These are phyloP conservation scores for Cordyceps militaris DNA, from an alignment of 2,329 filamentous ascomycete species.

Conservation along the genomic window DNA sequence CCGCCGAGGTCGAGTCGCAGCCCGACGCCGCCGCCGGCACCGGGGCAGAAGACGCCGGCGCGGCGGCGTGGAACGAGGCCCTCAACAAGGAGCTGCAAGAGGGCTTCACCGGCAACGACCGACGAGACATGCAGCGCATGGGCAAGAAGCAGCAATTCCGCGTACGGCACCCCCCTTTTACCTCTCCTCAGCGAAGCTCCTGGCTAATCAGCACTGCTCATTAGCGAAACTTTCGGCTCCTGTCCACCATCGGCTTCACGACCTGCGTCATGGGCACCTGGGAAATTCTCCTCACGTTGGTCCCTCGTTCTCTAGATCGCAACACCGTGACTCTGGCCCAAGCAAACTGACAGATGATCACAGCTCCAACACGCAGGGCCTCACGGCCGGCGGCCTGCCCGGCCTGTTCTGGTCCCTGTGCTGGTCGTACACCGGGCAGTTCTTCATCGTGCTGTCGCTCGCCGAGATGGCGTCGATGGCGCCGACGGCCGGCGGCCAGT, in stretches of 20 bases:
- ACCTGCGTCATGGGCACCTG: constrained; percentile 12
- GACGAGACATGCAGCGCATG: constrained; percentile 19
- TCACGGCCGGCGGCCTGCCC: constrained; percentile 16
- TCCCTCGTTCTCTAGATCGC: not conserved
- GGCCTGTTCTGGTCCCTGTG: constrained; percentile 17
- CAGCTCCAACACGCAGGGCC: constrained; percentile 16
- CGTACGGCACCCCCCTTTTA: not conserved
- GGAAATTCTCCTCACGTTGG: constrained; percentile 9
- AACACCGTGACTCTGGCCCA: not conserved
- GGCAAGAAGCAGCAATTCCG: constrained; percentile 17
- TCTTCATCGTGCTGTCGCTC: constrained; percentile 13
- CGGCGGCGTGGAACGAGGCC: not conserved
- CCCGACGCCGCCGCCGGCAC: not conserved
- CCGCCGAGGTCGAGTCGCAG: not conserved
- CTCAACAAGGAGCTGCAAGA: constrained; percentile 13
- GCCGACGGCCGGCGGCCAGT: constrained; percentile 46
- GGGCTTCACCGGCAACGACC: constrained; percentile 16
- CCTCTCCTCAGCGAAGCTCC: not conserved
- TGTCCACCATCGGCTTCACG: constrained; percentile 12
- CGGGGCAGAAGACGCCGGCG: not conserved
- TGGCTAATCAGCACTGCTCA: not conserved
- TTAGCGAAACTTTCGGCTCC: constrained; percentile 7
- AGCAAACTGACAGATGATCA: not conserved
- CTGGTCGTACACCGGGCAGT: constrained; percentile 13
- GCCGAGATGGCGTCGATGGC: constrained; percentile 34